Conservation (phyloP, 2,329 filamentous ascomycete genomes). For the Calonectria hongkongensis region DNA sequence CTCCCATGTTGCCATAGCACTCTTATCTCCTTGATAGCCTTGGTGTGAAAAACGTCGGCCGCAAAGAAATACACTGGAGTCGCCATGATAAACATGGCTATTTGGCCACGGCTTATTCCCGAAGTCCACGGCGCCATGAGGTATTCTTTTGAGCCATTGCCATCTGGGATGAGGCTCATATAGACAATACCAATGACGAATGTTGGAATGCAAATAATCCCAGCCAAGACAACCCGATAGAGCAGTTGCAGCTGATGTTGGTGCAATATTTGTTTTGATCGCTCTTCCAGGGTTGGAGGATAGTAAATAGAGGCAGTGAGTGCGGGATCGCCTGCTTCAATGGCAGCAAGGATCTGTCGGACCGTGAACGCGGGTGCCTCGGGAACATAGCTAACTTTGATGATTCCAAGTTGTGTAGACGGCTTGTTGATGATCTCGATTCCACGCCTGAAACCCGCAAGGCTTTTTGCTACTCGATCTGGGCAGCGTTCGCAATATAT, state of each 20-base stretch:
- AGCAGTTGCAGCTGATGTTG: slow-evolving; percentile 82
- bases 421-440: slow-evolving; percentile 74
- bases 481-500: slow-evolving; percentile 86
- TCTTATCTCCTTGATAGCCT: slow-evolving; percentile 86
- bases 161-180: slow-evolving; percentile 85
- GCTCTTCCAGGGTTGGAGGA: slow-evolving; percentile 88
- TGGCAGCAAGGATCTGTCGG: slow-evolving; percentile 81
- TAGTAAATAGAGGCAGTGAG: slow-evolving; percentile 84
- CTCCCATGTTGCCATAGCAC: slow-evolving; percentile 87
- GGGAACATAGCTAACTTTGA: slow-evolving; percentile 83
- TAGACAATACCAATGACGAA: slow-evolving; percentile 92
- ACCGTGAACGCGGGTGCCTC: slow-evolving; percentile 82
- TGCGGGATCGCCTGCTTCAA: slow-evolving; percentile 78
- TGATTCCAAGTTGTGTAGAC: slow-evolving; percentile 77
- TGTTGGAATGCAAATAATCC: slow-evolving; percentile 84
- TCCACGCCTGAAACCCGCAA: slow-evolving; percentile 71
- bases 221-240: slow-evolving; percentile 81
- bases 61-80: slow-evolving; percentile 92
- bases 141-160: slow-evolving; percentile 75
- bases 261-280: slow-evolving; percentile 82
- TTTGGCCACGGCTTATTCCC: slow-evolving; percentile 85
- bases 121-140: slow-evolving; percentile 82
- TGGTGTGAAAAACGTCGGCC: slow-evolving; percentile 88
- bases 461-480: slow-evolving; percentile 70
- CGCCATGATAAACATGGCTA: slow-evolving; percentile 86